Evolutionary conservation across 768 basidiomycete species (phyloP).

Genomic region (Tephrocybe sp.): DNA sequence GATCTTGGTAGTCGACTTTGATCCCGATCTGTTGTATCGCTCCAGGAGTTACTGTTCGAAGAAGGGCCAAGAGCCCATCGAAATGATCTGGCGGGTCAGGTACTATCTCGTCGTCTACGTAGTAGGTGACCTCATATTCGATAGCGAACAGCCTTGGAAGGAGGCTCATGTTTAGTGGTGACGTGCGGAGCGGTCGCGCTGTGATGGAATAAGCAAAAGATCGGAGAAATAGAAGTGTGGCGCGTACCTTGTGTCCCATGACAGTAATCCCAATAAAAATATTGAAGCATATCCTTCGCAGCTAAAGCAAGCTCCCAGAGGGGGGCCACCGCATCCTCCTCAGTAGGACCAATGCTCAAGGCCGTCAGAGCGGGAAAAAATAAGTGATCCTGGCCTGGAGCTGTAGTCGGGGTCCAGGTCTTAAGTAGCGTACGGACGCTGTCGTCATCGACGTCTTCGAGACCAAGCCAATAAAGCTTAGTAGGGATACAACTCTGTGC

Average conservation of each 20-base stretch:
- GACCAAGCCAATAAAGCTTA: slow-evolving; percentile 3
- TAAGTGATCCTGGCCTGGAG: background rate
- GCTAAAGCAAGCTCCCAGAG: slow-evolving; percentile 1
- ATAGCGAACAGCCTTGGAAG: slow-evolving; percentile 8
- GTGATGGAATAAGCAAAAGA: background rate
- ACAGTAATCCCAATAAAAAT: slow-evolving; percentile 12
- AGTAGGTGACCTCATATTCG: slow-evolving; percentile 9
- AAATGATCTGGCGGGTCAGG: slow-evolving; percentile 6
- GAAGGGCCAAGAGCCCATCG: slow-evolving; percentile 6
- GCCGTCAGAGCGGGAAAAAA: slow-evolving; percentile 4
- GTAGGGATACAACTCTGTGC: background rate
- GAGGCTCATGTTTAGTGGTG: background rate
- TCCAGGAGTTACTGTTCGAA: slow-evolving; percentile 3
- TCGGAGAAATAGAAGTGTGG: background rate
- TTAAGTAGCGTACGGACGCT: slow-evolving; percentile 5
- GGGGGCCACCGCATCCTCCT: background rate
- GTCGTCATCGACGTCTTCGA: slow-evolving; percentile 6
- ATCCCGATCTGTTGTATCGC: slow-evolving; percentile 2
- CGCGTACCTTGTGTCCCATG: slow-evolving; percentile 5
- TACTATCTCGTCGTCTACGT: slow-evolving; percentile 5
- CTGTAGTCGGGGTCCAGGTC: background rate
- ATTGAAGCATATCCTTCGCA: slow-evolving; percentile 4
- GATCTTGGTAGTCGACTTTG: slow-evolving; percentile 3
- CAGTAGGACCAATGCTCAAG: slow-evolving; percentile 1
- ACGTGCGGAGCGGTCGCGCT: slow-evolving; percentile 8